These are phyloP conservation scores for Sonneratia alba DNA, from an alignment of 345 rosid genomes.

Conservation along the genomic window DNA sequence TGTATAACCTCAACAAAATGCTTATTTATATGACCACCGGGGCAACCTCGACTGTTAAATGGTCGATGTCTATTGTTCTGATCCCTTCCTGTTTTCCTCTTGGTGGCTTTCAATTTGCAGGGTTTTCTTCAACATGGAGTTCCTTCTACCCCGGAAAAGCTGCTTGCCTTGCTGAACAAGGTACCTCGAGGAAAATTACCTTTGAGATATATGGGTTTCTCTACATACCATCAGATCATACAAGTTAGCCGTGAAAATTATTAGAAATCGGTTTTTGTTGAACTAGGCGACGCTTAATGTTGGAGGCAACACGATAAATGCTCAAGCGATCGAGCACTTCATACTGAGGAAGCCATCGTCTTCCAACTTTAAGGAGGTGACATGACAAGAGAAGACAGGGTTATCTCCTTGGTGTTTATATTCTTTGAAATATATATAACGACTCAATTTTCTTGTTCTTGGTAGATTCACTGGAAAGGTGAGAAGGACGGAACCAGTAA, in stretches of 20 bases:
- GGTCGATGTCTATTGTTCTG: neutral
- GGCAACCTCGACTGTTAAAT: neutral
- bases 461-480: constrained; percentile 21
- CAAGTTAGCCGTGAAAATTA: neutral
- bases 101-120: constrained; percentile 23
- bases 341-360: constrained; percentile 50
- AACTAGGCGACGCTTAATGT: constrained; percentile 65
- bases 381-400: neutral
- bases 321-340: constrained; percentile 73
- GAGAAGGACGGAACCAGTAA: constrained; percentile 37
- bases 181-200: constrained; percentile 12
- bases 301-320: constrained; percentile 75
- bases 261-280: neutral
- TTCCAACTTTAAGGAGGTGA: constrained; percentile 43
- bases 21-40: neutral
- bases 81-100: neutral
- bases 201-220: neutral
- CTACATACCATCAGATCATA: neutral
- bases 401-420: neutral
- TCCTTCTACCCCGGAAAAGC: constrained; percentile 63
- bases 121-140: constrained; percentile 86
- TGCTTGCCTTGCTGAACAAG: constrained; percentile 54
- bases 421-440: no score
- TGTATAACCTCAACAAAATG: constrained; percentile 30
- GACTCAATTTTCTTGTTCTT: neutral